These are phyloP conservation scores for Naganishia antarctica DNA, from an alignment of 768 basidiomycete genomes.

Conservation along the genomic window DNA sequence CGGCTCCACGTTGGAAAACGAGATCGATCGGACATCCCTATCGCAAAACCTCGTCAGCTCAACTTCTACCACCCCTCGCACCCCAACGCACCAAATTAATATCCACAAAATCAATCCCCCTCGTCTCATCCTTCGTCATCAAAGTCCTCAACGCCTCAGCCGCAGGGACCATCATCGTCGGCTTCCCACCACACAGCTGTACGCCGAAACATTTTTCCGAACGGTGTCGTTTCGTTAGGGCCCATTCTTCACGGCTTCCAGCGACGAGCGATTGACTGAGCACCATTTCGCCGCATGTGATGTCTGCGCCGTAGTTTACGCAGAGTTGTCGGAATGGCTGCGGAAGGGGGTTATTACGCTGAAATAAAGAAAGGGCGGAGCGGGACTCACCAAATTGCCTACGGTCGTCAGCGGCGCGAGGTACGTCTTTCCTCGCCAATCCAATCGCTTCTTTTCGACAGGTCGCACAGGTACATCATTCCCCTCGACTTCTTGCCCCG, in stretches of 20 bases:
- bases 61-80: not conserved
- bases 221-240: constrained; percentile 79
- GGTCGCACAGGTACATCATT: constrained; percentile 69
- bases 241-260: constrained; percentile 93
- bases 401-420: constrained; percentile 86
- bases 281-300: constrained; percentile 96
- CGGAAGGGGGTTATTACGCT: not conserved
- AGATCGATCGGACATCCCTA: constrained; percentile 91
- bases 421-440: constrained; percentile 83
- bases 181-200: constrained; percentile 85
- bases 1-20: constrained; percentile 84
- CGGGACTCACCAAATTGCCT: constrained; percentile 69
- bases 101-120: constrained; percentile 81
- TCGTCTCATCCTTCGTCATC: constrained; percentile 49
- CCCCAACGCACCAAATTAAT: constrained; percentile 56
- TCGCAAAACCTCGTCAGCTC: constrained; percentile 50
- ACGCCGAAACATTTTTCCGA: constrained; percentile 83
- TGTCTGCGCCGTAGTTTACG: constrained; percentile 79
- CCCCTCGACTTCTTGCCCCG: constrained; percentile 51
- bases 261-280: constrained; percentile 82
- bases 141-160: constrained; percentile 76
- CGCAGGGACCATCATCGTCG: constrained; percentile 65
- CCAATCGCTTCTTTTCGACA: constrained; percentile 75
- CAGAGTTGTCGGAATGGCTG: constrained; percentile 91
- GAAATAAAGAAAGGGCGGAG: not conserved